A percentile compares a stretch with the other conserved stretches of the same genome.
Conservation (phyloP, 768 basidiomycete genomes). For the Xanthoconium purpureum region DNA sequence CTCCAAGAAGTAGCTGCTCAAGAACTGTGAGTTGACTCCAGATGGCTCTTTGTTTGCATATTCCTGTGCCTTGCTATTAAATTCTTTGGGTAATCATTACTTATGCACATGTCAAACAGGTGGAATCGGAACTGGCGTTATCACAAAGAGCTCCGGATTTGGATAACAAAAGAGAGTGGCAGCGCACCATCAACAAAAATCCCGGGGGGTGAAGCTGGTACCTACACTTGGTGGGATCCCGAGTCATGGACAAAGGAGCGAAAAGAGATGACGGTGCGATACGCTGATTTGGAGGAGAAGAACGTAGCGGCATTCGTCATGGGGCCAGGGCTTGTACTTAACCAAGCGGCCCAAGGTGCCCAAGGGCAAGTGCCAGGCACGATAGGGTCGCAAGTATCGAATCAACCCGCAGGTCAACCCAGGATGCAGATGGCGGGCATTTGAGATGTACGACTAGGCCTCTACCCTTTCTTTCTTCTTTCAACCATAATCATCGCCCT, state of each 20-base stretch:
- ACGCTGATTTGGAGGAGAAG: conserved; percentile 74
- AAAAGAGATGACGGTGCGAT: conserved; percentile 74
- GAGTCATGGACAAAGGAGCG: conserved; percentile 75
- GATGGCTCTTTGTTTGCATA: conserved; percentile 9
- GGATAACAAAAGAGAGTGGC: conserved; percentile 87
- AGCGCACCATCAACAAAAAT: conserved; percentile 74
- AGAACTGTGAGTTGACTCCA: conserved; percentile 70
- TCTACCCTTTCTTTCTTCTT: not conserved
- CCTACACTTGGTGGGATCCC: conserved; percentile 88
- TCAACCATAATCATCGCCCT: conserved; percentile 8
- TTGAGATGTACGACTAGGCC: conserved; percentile 19
- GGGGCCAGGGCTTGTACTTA: conserved; percentile 46
- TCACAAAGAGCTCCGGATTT: conserved; percentile 83
- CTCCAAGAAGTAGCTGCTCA: conserved; percentile 93
- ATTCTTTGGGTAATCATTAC: not conserved
- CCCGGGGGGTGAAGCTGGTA: conserved; percentile 78
- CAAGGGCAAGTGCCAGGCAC: conserved; percentile 39
- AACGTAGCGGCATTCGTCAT: conserved; percentile 56
- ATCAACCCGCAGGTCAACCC: conserved; percentile 26
- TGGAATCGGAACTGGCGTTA: conserved; percentile 95
- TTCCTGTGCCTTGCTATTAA: not conserved
- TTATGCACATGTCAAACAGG: conserved; percentile 38
- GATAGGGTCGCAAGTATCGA: conserved; percentile 29
- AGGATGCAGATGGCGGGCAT: conserved; percentile 37
- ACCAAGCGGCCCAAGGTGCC: conserved; percentile 29